Evolutionary conservation across 2,329 filamentous ascomycete species (phyloP).

Genomic region (Fusarium sp.): DNA sequence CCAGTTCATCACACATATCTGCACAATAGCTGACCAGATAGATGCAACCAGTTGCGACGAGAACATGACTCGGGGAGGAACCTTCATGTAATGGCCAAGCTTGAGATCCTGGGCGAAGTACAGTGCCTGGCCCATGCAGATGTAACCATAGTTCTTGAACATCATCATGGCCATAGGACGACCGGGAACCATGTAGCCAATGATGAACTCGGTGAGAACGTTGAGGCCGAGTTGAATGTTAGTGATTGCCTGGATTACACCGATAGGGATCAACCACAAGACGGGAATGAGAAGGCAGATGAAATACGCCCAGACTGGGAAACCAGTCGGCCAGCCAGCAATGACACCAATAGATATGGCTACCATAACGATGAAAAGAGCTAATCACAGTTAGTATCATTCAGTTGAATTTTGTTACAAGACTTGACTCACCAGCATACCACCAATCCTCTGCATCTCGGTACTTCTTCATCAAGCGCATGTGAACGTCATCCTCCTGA

Average conservation of each 20-base stretch:
- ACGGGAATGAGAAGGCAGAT: slow-evolving; percentile 69
- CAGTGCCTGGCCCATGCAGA: slow-evolving; percentile 75
- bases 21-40: slow-evolving; percentile 71
- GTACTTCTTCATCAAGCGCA: slow-evolving; percentile 73
- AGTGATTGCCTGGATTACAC: slow-evolving; percentile 72
- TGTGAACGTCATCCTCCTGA: slow-evolving; percentile 71
- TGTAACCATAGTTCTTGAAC: slow-evolving; percentile 81
- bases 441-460: slow-evolving; percentile 71
- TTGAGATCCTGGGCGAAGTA: slow-evolving; percentile 76
- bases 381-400: slow-evolving; percentile 42
- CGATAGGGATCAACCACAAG: slow-evolving; percentile 71
- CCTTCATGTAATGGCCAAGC: slow-evolving; percentile 77
- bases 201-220: slow-evolving; percentile 79
- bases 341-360: slow-evolving; percentile 67
- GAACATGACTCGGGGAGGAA: slow-evolving; percentile 73
- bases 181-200: slow-evolving; percentile 80
- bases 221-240: slow-evolving; percentile 76
- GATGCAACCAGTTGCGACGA: slow-evolving; percentile 70
- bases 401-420: slow-evolving; percentile 44
- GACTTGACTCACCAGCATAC: slow-evolving; percentile 64
- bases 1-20: slow-evolving; percentile 76
- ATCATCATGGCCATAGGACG: slow-evolving; percentile 81
- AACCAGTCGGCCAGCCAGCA: slow-evolving; percentile 67
- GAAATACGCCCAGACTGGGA: slow-evolving; percentile 70
- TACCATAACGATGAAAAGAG: slow-evolving; percentile 66